Evolutionary conservation across 192 early-diverging fungal species (phyloP), one percentile per base, ranked within the genome.

Genomic region (Backusella luteola): DNA sequence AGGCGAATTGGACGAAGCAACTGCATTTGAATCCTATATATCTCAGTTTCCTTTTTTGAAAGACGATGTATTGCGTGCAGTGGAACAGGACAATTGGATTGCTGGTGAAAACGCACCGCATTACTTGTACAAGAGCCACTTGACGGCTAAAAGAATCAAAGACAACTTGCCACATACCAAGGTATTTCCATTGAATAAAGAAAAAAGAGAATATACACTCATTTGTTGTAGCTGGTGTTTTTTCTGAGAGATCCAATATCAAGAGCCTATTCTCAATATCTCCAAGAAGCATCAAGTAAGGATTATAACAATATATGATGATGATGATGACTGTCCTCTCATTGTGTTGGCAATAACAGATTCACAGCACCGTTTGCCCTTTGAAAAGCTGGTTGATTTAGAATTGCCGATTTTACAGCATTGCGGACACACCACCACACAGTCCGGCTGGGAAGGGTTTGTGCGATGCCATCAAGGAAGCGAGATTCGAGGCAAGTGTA

Each of bases 221-320:
- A 77, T 73, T n/a, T 17, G 6, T 73, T 7, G 7, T 69, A 79
- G 77, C 52, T 80, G 17, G 82, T 87, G 9, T 87, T 87, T 41
- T 79, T 87, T 39, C 82, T 87, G 15, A 78, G 86, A 8, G 86
- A 87, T 42, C 86, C 86, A 5, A 87, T 87, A 36, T 82, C 84
- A 32, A 83, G 86, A n/a, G 86, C 86, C 6, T 87, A 85, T 36
- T 80, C 85, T 63, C 84, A 87, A 42, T 87, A 83, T 38, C 72
- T 87, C 0, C 8, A 52, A 53, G 75, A 76, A 56, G 53, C 44
- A 38, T 46, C 75, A 52, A 52, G 44, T 53, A 39, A 71, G 3
- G n/a, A 26, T 67, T 32, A 67, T 26, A 17, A 32, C 12, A 15
- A 9, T 66, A 32, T 4, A 34, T 66, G 17, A 34, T 52, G 38